Percentiles rank a stretch among this genome's conserved stretches.
Conservation (phyloP, 495 filamentous ascomycete species). For the Neurospora cerealis region DNA sequence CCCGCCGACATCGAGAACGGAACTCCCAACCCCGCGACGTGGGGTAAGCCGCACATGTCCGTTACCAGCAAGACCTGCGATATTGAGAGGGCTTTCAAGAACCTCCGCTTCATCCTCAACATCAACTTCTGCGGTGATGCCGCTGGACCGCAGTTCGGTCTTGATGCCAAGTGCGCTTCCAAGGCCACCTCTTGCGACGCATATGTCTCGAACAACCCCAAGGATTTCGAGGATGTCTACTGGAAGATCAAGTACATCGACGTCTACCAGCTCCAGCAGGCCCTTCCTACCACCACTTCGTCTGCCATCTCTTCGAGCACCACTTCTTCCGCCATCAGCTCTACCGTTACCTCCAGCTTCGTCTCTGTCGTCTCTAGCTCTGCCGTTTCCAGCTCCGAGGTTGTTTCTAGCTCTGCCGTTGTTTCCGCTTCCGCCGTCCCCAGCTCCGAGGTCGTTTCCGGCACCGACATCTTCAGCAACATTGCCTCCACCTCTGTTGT, state of each 20-base stretch:
- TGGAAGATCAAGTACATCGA: conserved; percentile 49
- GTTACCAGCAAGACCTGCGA: conserved; percentile 30
- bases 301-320: neutral
- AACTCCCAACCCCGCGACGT: conserved; percentile 50
- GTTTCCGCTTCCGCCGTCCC: neutral
- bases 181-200: conserved; percentile 34
- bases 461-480: neutral
- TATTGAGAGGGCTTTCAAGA: conserved; percentile 32
- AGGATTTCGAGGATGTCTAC: conserved; percentile 45
- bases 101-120: conserved; percentile 39
- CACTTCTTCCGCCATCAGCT: neutral
- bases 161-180: conserved; percentile 14
- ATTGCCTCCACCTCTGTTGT: neutral
- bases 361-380: neutral
- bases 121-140: conserved; percentile 41
- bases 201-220: conserved; percentile 50
- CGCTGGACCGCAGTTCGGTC: conserved; percentile 21
- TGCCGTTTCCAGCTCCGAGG: neutral
- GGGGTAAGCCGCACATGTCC: conserved; percentile 56
- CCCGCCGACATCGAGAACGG: conserved; percentile 37
- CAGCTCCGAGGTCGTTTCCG: neutral
- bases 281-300: conserved; percentile 5
- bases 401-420: neutral
- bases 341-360: neutral
- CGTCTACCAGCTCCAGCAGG: conserved; percentile 23